Conservation (phyloP, 1,139 yeast genomes). For the Yamadazyma sp. region DNA sequence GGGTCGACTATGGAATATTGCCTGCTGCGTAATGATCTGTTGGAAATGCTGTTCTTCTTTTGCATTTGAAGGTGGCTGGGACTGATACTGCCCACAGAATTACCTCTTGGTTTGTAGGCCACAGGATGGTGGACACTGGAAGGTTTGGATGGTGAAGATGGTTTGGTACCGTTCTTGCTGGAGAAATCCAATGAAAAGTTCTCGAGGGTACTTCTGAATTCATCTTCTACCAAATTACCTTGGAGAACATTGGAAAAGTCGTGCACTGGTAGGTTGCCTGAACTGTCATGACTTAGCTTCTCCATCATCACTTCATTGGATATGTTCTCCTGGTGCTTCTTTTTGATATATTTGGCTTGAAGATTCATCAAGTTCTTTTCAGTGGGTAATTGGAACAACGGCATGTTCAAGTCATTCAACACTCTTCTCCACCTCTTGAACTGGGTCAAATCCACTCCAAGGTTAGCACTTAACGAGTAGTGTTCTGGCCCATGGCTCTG, state of each 20-base stretch:
- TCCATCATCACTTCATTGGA: conserved; percentile 5
- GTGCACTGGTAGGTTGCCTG: conserved; percentile 17
- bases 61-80: conserved; percentile 1
- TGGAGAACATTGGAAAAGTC: conserved; percentile 40
- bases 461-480: conserved; percentile 15
- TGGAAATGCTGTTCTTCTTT: conserved; percentile 13
- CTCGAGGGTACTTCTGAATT: conserved; percentile 32
- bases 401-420: conserved; percentile 35
- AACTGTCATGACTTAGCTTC: conserved; percentile 1
- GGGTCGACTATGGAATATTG: conserved; percentile 18
- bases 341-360: conserved; percentile 26
- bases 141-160: conserved; percentile 3
- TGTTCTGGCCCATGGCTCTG: conserved; percentile 2
- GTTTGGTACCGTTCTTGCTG: conserved; percentile 3
- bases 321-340: conserved; percentile 6
- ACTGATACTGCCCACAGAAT: conserved; percentile 4
- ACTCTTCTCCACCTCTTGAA: conserved; percentile 27
- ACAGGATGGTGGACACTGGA: not conserved
- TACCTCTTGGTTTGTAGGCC: conserved; percentile 1
- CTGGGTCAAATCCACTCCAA: conserved; percentile 15
- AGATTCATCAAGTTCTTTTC: conserved; percentile 30
- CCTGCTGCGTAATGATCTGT: conserved; percentile 15
- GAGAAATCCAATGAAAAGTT: conserved; percentile 29
- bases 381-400: conserved; percentile 45
- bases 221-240: conserved; percentile 30